Evolutionary conservation across 2,329 filamentous ascomycete genomes (phyloP).

Genomic region (Coniochaeta sp.): DNA sequence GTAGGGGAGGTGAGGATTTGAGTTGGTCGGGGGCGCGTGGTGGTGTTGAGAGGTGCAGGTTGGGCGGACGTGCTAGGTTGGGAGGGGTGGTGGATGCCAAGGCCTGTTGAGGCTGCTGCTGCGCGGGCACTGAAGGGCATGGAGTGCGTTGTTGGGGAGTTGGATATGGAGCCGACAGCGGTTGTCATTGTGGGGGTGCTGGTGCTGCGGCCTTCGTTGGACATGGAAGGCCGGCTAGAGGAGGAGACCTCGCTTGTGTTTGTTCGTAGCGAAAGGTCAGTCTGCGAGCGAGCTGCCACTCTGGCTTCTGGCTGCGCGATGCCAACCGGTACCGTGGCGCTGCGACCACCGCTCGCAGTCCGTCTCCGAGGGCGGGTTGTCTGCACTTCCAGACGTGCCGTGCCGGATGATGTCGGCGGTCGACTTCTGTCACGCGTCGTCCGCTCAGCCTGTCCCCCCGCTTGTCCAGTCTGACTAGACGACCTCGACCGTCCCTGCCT

Average conservation of each 20-base stretch:
- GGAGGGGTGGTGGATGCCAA: conserved; percentile 2
- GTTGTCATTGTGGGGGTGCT: conserved; percentile 22
- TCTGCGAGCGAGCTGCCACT: conserved; percentile 55
- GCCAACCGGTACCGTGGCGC: conserved; percentile 41
- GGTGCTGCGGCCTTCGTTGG: conserved; percentile 32
- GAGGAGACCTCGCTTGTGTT: conserved; percentile 28
- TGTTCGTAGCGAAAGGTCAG: conserved; percentile 48
- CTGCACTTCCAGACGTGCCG: conserved; percentile 42
- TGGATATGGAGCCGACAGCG: neutral
- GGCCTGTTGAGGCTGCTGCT: neutral
- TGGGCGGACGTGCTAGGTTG: conserved; percentile 7
- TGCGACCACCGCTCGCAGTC: conserved; percentile 48
- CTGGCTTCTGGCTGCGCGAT: conserved; percentile 34
- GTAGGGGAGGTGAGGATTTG: neutral
- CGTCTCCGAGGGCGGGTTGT: conserved; percentile 38
- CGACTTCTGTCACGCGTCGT: conserved; percentile 37
- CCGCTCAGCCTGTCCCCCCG: conserved; percentile 18
- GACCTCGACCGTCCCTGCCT: conserved; percentile 38
- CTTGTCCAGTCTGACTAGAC: conserved; percentile 33
- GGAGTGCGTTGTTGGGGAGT: neutral
- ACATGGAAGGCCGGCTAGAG: conserved; percentile 29
- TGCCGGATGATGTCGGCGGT: conserved; percentile 39
- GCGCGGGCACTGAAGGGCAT: conserved; percentile 30
- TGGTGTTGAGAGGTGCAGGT: neutral
- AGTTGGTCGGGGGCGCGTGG: neutral